Evolutionary conservation across 176 grass and related monocot genomes (phyloP), one percentile per base, ranked within the genome.

Genomic region (Juncus effusus): DNA sequence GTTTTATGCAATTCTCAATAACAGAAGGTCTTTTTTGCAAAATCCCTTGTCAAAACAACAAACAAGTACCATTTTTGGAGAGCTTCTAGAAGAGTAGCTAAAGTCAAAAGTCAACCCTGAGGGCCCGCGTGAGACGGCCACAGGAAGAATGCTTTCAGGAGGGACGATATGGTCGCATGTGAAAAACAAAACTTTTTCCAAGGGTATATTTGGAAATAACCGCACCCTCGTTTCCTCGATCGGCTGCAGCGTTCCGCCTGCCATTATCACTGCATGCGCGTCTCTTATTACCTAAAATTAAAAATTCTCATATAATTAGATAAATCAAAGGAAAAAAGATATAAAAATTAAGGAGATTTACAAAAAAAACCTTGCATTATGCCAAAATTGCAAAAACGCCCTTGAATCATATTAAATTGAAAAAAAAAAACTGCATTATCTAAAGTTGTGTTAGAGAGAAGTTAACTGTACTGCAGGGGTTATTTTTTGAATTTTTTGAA

Each of bases 71-170:
- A 91, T 96, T 59, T 59, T 61, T 28, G 62, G 56, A 62, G 87
- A 91, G 77, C 77, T 88, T 61, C 93, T 91, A 77, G 77, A 86
- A 64, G 71, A 83, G 68, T 91, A 91, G 77, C 85, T 96, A 84
- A 96, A 96, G 90, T 96, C 88, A 89, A 96, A 96, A 67, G 63
- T 56, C 82, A 75, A 83, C 84, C 87, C 93, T 73, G 88, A 96
- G 13, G 93, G 93, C 66, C 93, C 93, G 62, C 67, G 63, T 51
- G 82, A 88, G 83, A 96, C 82, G 73, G 80, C 80, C 76, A 89
- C 61, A 65, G 93, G 93, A 81, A 91, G 89, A 75, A 96, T 91
- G 76, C 79, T 86, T 70, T 91, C 85, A 63, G 93, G 80, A 81
- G 85, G 82, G 15, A 96, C 85, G 81, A 96, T 96, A 83, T 96